Evolutionary conservation across 1,139 yeast genomes (phyloP).

Genomic region (Suhomyces wounanorum): DNA sequence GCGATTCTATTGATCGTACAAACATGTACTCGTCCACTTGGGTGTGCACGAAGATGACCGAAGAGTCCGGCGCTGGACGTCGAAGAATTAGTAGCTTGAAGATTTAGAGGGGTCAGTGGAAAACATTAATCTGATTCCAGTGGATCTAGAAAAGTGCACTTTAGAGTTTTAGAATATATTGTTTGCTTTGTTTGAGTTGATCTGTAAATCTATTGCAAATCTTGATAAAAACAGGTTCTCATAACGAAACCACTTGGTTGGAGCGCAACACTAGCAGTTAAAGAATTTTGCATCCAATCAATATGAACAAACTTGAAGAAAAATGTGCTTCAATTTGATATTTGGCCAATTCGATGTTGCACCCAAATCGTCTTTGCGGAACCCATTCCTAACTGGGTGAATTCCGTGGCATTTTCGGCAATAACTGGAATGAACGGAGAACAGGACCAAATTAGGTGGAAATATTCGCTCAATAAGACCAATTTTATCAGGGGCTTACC

Average conservation of each 20-base stretch:
- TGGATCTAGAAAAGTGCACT: background rate
- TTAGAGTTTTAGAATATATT: background rate
- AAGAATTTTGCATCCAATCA: background rate
- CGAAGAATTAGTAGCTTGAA: conserved; percentile 45
- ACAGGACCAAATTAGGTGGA: background rate
- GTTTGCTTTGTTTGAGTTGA: background rate
- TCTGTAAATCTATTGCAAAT: background rate
- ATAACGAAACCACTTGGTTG: background rate
- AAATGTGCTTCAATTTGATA: too few relatives aligned
- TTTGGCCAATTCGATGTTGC: background rate
- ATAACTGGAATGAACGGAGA: background rate
- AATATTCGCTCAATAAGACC: too few relatives aligned
- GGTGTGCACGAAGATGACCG: conserved; percentile 62
- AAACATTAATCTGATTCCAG: background rate
- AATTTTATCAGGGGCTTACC: background rate
- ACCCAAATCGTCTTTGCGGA: background rate
- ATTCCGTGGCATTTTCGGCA: background rate
- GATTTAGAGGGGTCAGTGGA: conserved; percentile 22
- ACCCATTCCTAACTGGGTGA: background rate
- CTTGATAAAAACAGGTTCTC: background rate
- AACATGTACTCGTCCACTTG: conserved; percentile 90
- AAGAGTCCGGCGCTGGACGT: conserved; percentile 24
- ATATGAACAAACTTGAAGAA: too few relatives aligned
- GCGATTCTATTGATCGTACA: conserved; percentile 70
- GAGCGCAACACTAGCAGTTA: too few relatives aligned